Base-by-base conservation (phyloP, 2,329 filamentous ascomycete species). In the Erysiphe pulchra region DNA sequence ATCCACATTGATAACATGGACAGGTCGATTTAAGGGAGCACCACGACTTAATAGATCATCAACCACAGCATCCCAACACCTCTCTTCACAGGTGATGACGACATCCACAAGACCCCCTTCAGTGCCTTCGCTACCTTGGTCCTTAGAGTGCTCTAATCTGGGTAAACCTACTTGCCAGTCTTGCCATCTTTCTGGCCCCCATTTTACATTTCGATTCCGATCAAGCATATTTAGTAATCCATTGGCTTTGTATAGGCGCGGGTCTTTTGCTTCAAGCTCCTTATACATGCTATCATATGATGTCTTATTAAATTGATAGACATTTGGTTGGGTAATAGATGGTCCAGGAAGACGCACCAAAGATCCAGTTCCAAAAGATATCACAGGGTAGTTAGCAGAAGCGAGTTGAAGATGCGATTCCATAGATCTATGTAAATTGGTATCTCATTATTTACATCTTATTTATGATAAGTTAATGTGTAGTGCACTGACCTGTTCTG, bases 1-100 rank as follows among this genome's bases (percentile, higher is more conserved):
- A 59, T 98, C 90, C 46, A 98, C 80, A 55, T 98, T 98, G 67
- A 98, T 92, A 47, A 98, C 83, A 59, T 98, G 90, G 0, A 98
- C 90, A 0, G 90, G 86, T 2, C 84, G 69, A 60, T 98, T 98
- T 47, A 98, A 67, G 3, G 82, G 80, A 0, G 80, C 75, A 8
- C 87, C 90, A 50, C 92, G 74, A 55, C 76, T 81, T 50, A 93
- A 73, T 45, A 98, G 67, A 59, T 98, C 87, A 55, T 98, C 90
- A 11, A 98, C 72, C 32, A 98, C 90, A 4, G 90, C 86, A 62
- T 98, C 90, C 84, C 92, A 98, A 59, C 90, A 98, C 49, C 90
- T 71, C 63, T 98, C 90, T 61, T 98, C 90, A 58, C 90, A 98
- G 0, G 90, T 98, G 53, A 98, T 86, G 48, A 98, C 86, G 7